Base-by-base conservation (phyloP, 2,329 filamentous ascomycete genomes). In the Tricladium varicosporioides region DNA sequence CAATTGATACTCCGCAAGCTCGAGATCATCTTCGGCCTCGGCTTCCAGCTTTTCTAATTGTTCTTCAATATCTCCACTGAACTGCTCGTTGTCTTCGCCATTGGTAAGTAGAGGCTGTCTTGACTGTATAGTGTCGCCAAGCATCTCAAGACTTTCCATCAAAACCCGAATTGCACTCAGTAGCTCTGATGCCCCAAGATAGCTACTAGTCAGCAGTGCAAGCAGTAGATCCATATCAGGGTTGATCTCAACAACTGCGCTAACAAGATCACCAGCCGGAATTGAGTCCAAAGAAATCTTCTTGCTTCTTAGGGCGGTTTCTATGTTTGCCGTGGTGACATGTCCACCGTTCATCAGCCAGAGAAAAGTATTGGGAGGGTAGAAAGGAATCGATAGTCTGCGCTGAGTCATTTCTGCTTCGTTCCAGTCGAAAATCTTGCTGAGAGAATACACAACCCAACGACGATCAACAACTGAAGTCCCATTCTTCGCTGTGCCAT, bases 131-230 rank as follows among this genome's bases (percentile, higher is more conserved):
- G 60, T 60, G 15, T 68, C 65, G 33, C 63, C 68, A 22, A 70
- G 53, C n/a, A 85, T 70, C 59, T 87, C 86, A 43, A 92, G 79
- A 63, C 85, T 91, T 48, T 83, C 79, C 76, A 92, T 87, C 14
- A 92, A 75, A 1, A 82, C 73, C 53, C 84, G 81, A 52, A 92
- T 81, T 3, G 85, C 82, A 55, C 86, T 75, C 1, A 91, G 78
- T 5, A 92, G 76, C 68, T 92, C 88, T 2, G 79, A 74, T 43
- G 87, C 77, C 2, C 84, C 83, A 15, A 91, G 78, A 64, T 84
- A 82, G 7, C 87, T 88, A 5, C 80, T 79, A 42, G 83, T 81
- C 5, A 92, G 75, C 57, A 90, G 83, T 54, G 80, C 81, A 45
- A 86, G 78, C 42, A 92, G 76, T 2, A 91, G 75, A 51, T 85